Evolutionary conservation across 495 filamentous ascomycete species (phyloP).

Genomic region (Podospora bellae-mahoneyi): DNA sequence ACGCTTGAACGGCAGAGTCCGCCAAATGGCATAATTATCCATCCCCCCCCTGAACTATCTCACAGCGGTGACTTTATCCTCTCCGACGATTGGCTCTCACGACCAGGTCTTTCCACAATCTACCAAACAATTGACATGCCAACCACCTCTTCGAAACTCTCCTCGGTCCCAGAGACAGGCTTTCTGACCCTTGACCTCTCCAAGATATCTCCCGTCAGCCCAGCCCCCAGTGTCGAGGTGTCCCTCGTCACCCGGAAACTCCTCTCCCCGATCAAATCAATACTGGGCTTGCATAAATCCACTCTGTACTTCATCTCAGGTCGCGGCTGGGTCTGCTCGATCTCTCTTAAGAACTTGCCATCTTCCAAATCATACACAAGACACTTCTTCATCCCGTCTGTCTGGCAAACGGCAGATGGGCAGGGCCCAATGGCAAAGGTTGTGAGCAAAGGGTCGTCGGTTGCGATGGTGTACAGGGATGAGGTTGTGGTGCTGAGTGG

Average conservation of each 20-base stretch:
- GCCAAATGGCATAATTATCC: constrained; percentile 8
- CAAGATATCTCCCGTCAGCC: neutral
- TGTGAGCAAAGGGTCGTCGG: constrained; percentile 17
- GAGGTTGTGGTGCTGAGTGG: constrained; percentile 26
- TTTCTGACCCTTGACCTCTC: constrained; percentile 21
- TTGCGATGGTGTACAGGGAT: constrained; percentile 23
- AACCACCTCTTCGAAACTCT: neutral
- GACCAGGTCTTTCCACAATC: constrained; percentile 9
- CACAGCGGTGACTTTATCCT: neutral
- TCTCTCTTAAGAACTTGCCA: constrained; percentile 16
- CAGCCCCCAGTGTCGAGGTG: neutral
- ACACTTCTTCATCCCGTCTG: constrained; percentile 28
- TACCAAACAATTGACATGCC: constrained; percentile 12
- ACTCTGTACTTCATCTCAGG: constrained; percentile 23
- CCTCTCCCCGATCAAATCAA: constrained; percentile 4
- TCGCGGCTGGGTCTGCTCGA: constrained; percentile 26
- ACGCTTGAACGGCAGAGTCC: constrained; percentile 11
- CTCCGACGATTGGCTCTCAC: constrained; percentile 19
- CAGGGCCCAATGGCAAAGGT: constrained; percentile 18
- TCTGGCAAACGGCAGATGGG: constrained; percentile 23
- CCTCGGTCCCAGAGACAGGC: constrained; percentile 6
- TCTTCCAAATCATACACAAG: constrained; percentile 3
- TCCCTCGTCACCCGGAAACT: constrained; percentile 5
- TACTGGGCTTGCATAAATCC: constrained; percentile 19
- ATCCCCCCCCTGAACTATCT: constrained; percentile 11